Conservation (phyloP, 1,139 yeast species). For the Yamadazyma kanchanaburiensis region DNA sequence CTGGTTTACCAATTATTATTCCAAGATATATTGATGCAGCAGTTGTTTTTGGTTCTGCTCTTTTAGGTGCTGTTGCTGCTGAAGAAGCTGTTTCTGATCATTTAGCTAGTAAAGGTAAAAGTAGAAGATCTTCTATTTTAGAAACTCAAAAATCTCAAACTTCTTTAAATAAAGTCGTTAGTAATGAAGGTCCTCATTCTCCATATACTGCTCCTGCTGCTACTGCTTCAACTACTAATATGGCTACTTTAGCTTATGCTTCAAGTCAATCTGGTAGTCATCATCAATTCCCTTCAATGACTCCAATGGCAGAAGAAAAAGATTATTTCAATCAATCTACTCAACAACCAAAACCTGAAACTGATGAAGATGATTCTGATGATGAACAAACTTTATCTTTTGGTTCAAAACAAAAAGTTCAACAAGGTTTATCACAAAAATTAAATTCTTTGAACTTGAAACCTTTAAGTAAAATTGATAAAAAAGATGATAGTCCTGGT, state of each 20-base stretch:
- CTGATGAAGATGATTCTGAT: slow-evolving; percentile 27
- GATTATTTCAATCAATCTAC: slow-evolving; percentile 44
- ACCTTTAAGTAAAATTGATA: slow-evolving; percentile 30
- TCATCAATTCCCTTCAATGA: slow-evolving; percentile 55
- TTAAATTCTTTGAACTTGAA: slow-evolving; percentile 34
- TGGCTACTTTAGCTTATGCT: slow-evolving; percentile 51
- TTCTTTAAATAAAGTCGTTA: slow-evolving; percentile 17
- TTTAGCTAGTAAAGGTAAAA: slow-evolving; percentile 29
- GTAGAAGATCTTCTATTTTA: slow-evolving; percentile 36
- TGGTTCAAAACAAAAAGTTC: slow-evolving; percentile 53
- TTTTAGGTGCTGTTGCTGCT: slow-evolving; percentile 92
- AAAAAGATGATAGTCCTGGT: slow-evolving; percentile 32
- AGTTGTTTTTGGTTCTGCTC: slow-evolving; percentile 92
- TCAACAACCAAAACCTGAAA: slow-evolving; percentile 11
- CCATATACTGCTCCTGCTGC: slow-evolving; percentile 79
- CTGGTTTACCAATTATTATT: slow-evolving; percentile 87
- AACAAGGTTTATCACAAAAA: slow-evolving; percentile 45
- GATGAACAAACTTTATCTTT: slow-evolving; percentile 54
- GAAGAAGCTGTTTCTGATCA: slow-evolving; percentile 49
- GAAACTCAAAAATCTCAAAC: slow-evolving; percentile 31
- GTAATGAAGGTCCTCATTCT: slow-evolving; percentile 40
- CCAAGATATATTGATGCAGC: slow-evolving; percentile 96
- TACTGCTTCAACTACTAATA: slow-evolving; percentile 57
- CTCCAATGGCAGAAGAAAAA: slow-evolving; percentile 47
- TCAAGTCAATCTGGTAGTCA: slow-evolving; percentile 33